A percentile compares a stretch with the other conserved stretches of the same genome.
phyloP scores from a whole-genome alignment of 1,139 yeast species.

The Chernovozyma aurita region DNA sequence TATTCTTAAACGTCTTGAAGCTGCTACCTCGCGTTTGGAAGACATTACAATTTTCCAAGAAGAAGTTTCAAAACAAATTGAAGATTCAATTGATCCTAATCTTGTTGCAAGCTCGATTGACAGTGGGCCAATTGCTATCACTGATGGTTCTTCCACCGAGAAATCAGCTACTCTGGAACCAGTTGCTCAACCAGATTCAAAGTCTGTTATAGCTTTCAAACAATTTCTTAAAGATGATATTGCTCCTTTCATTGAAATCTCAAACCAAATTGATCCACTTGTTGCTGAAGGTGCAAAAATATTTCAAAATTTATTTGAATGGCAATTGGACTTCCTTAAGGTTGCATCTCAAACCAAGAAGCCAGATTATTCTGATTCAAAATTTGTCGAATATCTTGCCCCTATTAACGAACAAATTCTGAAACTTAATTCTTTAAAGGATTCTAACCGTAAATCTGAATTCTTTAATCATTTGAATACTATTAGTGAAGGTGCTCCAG shows the following conservation, averaged over 20 bases:
- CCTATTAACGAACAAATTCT: conserved; percentile 67
- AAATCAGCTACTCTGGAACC: conserved; percentile 6
- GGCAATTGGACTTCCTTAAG: conserved; percentile 54
- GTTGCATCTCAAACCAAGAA: conserved; percentile 59
- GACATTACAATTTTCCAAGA: conserved; percentile 82
- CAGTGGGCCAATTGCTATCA: background rate
- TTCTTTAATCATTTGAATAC: conserved; percentile 72
- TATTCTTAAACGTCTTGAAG: conserved; percentile 78
- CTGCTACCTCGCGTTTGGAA: conserved; percentile 89
- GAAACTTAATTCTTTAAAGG: conserved; percentile 62
- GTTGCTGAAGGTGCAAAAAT: conserved; percentile 57
- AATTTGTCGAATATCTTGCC: conserved; percentile 51
- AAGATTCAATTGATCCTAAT: conserved; percentile 1
- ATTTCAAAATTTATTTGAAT: conserved; percentile 56
- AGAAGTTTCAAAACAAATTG: conserved; percentile 23
- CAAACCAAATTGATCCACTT: conserved; percentile 57
- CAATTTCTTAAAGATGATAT: conserved; percentile 49
- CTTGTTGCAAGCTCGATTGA: background rate
- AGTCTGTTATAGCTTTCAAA: conserved; percentile 51
- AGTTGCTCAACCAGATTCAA: conserved; percentile 12
- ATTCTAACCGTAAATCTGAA: conserved; percentile 64
- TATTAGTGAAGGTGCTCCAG: conserved; percentile 84
- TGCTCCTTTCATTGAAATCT: conserved; percentile 55
- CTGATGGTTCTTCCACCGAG: background rate
- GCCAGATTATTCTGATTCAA: conserved; percentile 56